phyloP scores from a whole-genome alignment of 2,329 filamentous ascomycete species.

The Cladosporium sphaerospermum region DNA sequence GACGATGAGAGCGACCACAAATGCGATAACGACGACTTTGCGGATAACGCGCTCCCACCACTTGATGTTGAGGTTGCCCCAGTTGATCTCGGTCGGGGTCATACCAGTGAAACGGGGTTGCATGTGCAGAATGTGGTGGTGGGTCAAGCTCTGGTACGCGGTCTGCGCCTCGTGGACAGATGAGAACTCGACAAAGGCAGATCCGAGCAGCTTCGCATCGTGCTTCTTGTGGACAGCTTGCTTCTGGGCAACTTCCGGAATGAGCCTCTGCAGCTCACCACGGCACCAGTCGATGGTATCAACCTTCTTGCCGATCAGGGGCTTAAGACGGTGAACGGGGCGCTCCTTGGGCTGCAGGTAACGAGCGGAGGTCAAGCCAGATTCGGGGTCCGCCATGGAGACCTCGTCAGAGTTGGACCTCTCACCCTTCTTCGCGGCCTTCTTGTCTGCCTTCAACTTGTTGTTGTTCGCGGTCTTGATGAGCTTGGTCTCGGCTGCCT shows the following conservation, averaged over 20 bases:
- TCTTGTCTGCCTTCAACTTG: constrained; percentile 62
- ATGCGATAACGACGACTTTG: constrained; percentile 60
- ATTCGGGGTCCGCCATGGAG: constrained; percentile 56
- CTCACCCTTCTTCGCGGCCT: constrained; percentile 53
- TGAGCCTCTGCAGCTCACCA: constrained; percentile 66
- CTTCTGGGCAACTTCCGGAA: constrained; percentile 61
- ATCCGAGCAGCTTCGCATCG: constrained; percentile 59
- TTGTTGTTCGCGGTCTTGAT: constrained; percentile 71
- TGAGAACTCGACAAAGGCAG: constrained; percentile 87
- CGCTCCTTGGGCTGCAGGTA: constrained; percentile 70
- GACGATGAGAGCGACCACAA: constrained; percentile 71
- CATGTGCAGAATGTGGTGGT: constrained; percentile 84
- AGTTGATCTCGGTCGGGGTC: constrained; percentile 76
- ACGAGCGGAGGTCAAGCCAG: constrained; percentile 63
- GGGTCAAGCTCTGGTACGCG: constrained; percentile 79
- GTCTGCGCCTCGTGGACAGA: constrained; percentile 76
- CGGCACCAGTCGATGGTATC: constrained; percentile 92
- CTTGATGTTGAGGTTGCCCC: constrained; percentile 74
- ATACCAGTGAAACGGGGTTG: constrained; percentile 78
- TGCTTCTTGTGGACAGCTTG: constrained; percentile 62
- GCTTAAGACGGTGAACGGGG: constrained; percentile 67
- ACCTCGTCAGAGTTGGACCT: constrained; percentile 37
- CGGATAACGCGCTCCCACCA: constrained; percentile 82
- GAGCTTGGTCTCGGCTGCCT: constrained; percentile 79
- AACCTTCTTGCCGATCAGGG: constrained; percentile 75